phyloP scores from a whole-genome alignment of 495 filamentous ascomycete species.

The Neurospora sp. region DNA sequence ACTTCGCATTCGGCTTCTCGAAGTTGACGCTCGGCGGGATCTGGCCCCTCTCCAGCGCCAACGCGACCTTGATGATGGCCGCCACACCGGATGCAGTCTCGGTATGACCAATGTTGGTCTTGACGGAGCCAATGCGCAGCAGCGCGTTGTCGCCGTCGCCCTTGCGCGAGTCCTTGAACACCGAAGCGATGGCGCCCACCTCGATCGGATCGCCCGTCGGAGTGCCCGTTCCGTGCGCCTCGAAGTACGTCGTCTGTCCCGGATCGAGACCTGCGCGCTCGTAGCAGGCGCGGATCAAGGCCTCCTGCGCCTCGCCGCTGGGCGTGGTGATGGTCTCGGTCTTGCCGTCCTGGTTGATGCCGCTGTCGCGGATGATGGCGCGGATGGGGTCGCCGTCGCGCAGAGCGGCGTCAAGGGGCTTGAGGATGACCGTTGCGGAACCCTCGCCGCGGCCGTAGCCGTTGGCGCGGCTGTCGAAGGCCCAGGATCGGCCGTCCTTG shows the following conservation, averaged over 20 bases:
- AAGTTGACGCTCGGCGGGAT: slow-evolving; percentile 36
- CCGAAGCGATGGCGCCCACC: slow-evolving; percentile 30
- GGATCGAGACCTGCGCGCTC: slow-evolving; percentile 32
- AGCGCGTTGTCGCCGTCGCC: slow-evolving; percentile 19
- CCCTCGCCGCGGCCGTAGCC: slow-evolving; percentile 58
- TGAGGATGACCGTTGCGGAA: slow-evolving; percentile 44
- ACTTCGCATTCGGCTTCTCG: slow-evolving; percentile 30
- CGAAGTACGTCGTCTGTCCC: slow-evolving; percentile 33
- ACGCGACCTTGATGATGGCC: slow-evolving; percentile 31
- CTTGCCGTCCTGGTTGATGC: slow-evolving; percentile 48
- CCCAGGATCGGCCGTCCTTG: slow-evolving; percentile 23
- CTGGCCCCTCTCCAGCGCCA: slow-evolving; percentile 31
- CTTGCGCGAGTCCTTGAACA: slow-evolving; percentile 24
- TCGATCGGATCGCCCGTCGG: slow-evolving; percentile 50
- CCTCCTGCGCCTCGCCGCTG: slow-evolving; percentile 38
- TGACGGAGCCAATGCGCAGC: slow-evolving; percentile 27
- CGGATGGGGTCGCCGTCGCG: slow-evolving; percentile 46
- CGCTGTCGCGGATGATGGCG: slow-evolving; percentile 47
- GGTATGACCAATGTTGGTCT: slow-evolving; percentile 34
- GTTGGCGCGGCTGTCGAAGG: slow-evolving; percentile 44
- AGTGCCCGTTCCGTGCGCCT: slow-evolving; percentile 48
- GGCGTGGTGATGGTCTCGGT: slow-evolving; percentile 36
- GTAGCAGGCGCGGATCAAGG: slow-evolving; percentile 41
- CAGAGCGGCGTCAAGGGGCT: slow-evolving; percentile 45
- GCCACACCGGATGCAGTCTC: slow-evolving; percentile 35